phyloP scores from a whole-genome alignment of 768 basidiomycete species.

The Mycena sanguinolenta region DNA sequence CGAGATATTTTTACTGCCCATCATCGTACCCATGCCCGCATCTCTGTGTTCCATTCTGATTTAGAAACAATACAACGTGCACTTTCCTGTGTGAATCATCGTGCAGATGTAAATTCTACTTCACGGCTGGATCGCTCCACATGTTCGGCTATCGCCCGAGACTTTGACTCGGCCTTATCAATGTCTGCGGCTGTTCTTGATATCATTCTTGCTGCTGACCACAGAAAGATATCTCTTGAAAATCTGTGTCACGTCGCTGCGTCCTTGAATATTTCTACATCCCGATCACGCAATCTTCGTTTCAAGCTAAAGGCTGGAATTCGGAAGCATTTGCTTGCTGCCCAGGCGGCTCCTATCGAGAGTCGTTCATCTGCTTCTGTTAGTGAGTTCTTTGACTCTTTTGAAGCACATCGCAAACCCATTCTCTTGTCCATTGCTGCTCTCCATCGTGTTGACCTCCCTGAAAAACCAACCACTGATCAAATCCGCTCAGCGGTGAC shows the following conservation, averaged over 20 bases:
- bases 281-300: not conserved
- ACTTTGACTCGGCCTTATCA: too few species aligned
- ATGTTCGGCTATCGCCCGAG: too few species aligned
- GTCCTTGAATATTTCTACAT: constrained; percentile 8
- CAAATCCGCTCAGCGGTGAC: not conserved
- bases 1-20: constrained; percentile 7
- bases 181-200: not conserved
- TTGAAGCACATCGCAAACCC: constrained; percentile 11
- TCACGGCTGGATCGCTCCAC: too few species aligned
- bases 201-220: not conserved
- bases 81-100: too few species aligned
- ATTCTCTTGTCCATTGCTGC: constrained; percentile 17
- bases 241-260: not conserved
- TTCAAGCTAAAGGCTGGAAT: not conserved
- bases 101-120: too few species aligned
- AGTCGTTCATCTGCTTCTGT: constrained; percentile 2
- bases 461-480: not conserved
- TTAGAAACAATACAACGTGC: not conserved
- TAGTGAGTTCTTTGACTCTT: constrained; percentile 11
- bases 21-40: constrained; percentile 1
- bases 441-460: constrained; percentile 3
- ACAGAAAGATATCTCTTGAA: constrained; percentile 5
- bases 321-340: not conserved
- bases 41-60: not conserved
- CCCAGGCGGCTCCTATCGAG: too few species aligned